phyloP scores from a whole-genome alignment of 108 stramenopile species.

The Skeletonema potamos region DNA sequence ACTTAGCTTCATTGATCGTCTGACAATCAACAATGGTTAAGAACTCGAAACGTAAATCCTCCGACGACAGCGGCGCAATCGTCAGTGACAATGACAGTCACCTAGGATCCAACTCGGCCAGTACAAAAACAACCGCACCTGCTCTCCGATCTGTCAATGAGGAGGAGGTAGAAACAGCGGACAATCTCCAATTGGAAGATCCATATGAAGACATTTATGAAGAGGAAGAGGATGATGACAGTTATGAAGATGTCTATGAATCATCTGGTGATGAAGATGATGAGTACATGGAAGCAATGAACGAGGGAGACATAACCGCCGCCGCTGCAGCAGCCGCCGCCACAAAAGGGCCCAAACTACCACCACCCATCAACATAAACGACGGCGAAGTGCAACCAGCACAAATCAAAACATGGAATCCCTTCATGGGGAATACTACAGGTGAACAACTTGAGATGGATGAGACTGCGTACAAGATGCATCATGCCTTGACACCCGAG shows the following conservation, averaged over 20 bases:
- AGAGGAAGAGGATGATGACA: conserved; percentile 57
- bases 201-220: conserved; percentile 78
- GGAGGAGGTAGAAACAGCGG: conserved; percentile 52
- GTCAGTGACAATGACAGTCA: conserved; percentile 6
- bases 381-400: conserved; percentile 1
- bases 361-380: conserved; percentile 9
- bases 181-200: conserved; percentile 81
- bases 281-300: conserved; percentile 35
- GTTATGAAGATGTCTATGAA: conserved; percentile 60
- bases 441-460: conserved; percentile 90
- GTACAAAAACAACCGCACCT: conserved; percentile 10
- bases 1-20: not conserved
- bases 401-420: conserved; percentile 33
- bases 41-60: conserved; percentile 56
- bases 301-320: conserved; percentile 25
- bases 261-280: conserved; percentile 52
- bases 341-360: conserved; percentile 9
- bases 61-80: conserved; percentile 4
- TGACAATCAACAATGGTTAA: conserved; percentile 54
- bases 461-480: conserved; percentile 95
- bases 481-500: conserved; percentile 90
- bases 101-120: not conserved
- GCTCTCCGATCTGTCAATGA: conserved; percentile 14
- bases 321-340: conserved; percentile 46
- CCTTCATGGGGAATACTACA: conserved; percentile 22